Evolutionary conservation across 2,329 filamentous ascomycete genomes (phyloP), one percentile per base, ranked within the genome.

Genomic region (Exophiala calicioides): DNA sequence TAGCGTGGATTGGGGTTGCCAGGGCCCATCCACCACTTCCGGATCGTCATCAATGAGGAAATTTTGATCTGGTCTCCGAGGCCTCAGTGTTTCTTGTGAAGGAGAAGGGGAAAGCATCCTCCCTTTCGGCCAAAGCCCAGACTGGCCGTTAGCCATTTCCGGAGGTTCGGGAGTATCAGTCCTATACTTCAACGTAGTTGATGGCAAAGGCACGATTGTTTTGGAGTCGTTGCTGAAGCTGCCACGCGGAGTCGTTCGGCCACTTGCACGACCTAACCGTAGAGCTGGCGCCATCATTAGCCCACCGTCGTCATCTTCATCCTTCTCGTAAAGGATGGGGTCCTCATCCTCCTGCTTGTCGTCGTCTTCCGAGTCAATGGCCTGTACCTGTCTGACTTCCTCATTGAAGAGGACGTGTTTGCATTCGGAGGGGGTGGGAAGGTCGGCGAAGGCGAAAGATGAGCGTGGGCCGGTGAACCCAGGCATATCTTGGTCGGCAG

Each of bases 351-450:
- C 82, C 8, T 86, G 82, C 20, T 86, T 82, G 36, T 90, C 85
- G 18, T 85, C 84, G 55, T 87, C 82, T 69, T 94, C 94, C 58
- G 82, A 78, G 24, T 97, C 90, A 23, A 98, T 81, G 5, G 93
- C 93, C 56, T 96, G 96, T 65, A 90, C 96, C 65, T 97, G 91
- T 65, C 90, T 85, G 2, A 98, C 93, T 69, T 91, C 87, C 63
- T 96, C 88, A 63, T 96, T 93, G 67, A 98, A 98, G 62, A 95
- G 88, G 56, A 98, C 97, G 65, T 95, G 91, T 51, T 84, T 90
- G 61, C 82, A 79, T 68, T 72, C 80, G 69, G 48, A 74, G 4
- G 80, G 79, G 2, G 80, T 89, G 68, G 63, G 49, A 5, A 44
- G 12, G 8, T 57, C 55, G n/a, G 35, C 84, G 75, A 67, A 74